phyloP scores from a whole-genome alignment of 2,329 filamentous ascomycete species.

The Botryotinia narcissicola region DNA sequence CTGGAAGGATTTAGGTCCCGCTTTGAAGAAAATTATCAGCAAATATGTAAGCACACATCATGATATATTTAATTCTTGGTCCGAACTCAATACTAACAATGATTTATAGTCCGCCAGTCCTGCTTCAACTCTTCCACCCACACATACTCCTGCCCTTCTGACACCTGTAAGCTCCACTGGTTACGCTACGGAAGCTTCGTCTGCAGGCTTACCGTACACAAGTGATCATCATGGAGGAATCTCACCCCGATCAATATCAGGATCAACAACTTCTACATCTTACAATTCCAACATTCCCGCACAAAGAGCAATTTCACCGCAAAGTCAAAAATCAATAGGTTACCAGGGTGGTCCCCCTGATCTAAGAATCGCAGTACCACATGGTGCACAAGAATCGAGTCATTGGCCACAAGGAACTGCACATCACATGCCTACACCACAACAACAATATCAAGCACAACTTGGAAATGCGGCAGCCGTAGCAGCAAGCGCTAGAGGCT shows the following conservation, averaged over 20 bases:
- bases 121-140: slow-evolving; percentile 37
- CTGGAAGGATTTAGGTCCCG: slow-evolving; percentile 84
- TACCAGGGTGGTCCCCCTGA: slow-evolving; percentile 34
- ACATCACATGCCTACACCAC: slow-evolving; percentile 34
- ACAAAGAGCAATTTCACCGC: slow-evolving; percentile 33
- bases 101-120: slow-evolving; percentile 37
- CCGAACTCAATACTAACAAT: slow-evolving; percentile 19
- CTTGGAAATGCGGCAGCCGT: slow-evolving; percentile 22
- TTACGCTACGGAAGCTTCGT: slow-evolving; percentile 35
- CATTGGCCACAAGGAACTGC: slow-evolving; percentile 32
- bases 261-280: slow-evolving; percentile 34
- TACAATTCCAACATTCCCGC: slow-evolving; percentile 31
- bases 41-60: slow-evolving; percentile 65
- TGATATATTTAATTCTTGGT: neutral
- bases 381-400: slow-evolving; percentile 31
- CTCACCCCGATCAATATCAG: slow-evolving; percentile 37
- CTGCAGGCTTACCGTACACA: slow-evolving; percentile 32
- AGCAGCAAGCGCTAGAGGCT: slow-evolving; percentile 28
- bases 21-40: slow-evolving; percentile 95
- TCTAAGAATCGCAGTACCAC: slow-evolving; percentile 32
- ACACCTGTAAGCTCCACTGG: slow-evolving; percentile 38
- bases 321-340: slow-evolving; percentile 32
- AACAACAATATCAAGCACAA: slow-evolving; percentile 31
- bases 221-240: slow-evolving; percentile 37
- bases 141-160: slow-evolving; percentile 30